Base-by-base conservation (phyloP, 257 asterid species). In the Gentiana straminea region DNA sequence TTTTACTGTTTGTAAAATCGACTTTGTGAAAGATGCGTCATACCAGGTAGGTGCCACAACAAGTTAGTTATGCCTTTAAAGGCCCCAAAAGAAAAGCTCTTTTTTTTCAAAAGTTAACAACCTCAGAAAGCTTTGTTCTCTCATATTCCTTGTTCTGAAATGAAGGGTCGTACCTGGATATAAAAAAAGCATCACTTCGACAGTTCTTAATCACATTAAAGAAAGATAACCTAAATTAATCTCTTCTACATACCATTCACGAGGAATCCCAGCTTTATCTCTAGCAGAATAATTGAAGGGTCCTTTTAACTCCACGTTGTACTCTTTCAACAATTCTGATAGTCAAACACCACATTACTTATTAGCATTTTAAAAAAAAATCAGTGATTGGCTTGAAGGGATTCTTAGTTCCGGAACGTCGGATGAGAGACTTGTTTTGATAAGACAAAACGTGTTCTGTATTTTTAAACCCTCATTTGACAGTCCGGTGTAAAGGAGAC, bases 231-330 rank as follows among this genome's bases (percentile, higher is more conserved):
- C 49, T 49, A 24, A 24, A 24, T 24, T 60, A 35, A 49, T 58
- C 39, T 43, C 33, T n/a, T 52, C 53, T 4, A 6, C 59, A 45
- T 72, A 91, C 96, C 98, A 87, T 58, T 83, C 82, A 37, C 82
- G 78, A 24, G 97, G 97, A 67, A 91, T 79, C 37, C 98, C 97
- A 51, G 90, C 98, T 70, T 79, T 79, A 52, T 84, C 73, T 73
- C 97, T 77, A 64, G 94, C 94, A 50, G 77, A 57, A 76, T 84
- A 58, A 61, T 91, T 91, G 71, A 84, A 91, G 57, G 98, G 98
- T 24, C 97, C 98, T 70, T 83, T 91, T 34, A 87, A 33, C 72
- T 87, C 97, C 52, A 91, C 94, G 9, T 77, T 76, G 65, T 84
- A 87, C 69, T 91, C 97, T 65, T 74, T 55, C 33, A 91, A 77